Conservation (phyloP, 345 rosid species). For the Rubroshorea leprosula region DNA sequence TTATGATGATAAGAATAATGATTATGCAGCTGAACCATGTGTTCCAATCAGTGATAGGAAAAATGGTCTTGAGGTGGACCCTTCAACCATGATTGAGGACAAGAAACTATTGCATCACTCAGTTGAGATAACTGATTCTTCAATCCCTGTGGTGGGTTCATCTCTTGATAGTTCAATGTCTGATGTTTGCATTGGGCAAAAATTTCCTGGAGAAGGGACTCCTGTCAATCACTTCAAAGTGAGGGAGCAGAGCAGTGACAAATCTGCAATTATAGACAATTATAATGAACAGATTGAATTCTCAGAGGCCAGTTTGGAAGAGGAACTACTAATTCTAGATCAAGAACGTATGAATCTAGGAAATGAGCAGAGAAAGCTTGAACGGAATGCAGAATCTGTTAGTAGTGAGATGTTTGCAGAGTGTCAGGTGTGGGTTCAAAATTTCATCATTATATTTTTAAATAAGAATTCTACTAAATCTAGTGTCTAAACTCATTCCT, state of each 20-base stretch:
- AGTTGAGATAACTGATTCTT: conserved; percentile 25
- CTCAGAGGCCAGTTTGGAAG: conserved; percentile 54
- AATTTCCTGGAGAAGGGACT: conserved; percentile 25
- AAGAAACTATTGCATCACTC: conserved; percentile 7
- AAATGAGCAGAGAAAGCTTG: conserved; percentile 82
- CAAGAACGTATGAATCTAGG: conserved; percentile 57
- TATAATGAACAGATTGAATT: conserved; percentile 29
- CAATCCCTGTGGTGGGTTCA: conserved; percentile 15
- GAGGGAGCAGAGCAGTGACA: conserved; percentile 16
- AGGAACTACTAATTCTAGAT: conserved; percentile 56
- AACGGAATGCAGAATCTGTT: conserved; percentile 89
- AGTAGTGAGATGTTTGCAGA: conserved; percentile 93
- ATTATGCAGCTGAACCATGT: conserved; percentile 23
- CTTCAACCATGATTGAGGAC: background rate
- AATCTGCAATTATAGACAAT: conserved; percentile 21
- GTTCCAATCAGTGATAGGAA: conserved; percentile 17
- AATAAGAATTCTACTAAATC: no score
- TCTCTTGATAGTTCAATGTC: conserved; percentile 18
- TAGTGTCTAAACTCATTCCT: background rate
- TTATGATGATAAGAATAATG: conserved; percentile 25
- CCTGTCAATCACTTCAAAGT: conserved; percentile 13
- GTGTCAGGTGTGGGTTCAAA: conserved; percentile 60
- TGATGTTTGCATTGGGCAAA: conserved; percentile 25
- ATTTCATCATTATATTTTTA: background rate
- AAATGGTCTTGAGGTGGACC: conserved; percentile 18